These are phyloP conservation scores for Clathrus columnatus DNA, from an alignment of 768 basidiomycete species.

Conservation along the genomic window DNA sequence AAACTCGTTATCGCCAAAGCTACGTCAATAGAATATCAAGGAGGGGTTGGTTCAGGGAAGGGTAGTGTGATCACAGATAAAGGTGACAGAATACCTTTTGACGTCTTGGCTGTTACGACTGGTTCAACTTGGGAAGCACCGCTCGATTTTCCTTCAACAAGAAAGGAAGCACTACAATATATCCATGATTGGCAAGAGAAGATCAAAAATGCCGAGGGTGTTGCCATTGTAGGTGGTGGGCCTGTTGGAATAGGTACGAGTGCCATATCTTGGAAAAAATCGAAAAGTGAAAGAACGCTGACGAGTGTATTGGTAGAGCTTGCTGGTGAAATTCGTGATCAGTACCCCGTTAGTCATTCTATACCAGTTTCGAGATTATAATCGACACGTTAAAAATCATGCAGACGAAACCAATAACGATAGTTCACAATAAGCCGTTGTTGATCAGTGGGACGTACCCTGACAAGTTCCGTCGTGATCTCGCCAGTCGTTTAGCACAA, in stretches of 20 bases:
- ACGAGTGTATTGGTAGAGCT: constrained; percentile 23
- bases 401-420: constrained; percentile 41
- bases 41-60: constrained; percentile 26
- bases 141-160: constrained; percentile 31
- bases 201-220: constrained; percentile 24
- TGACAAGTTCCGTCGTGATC: constrained; percentile 10
- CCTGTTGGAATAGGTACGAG: constrained; percentile 42
- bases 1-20: constrained; percentile 27
- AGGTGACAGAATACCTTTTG: constrained; percentile 44
- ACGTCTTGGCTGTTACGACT: constrained; percentile 49
- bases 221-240: constrained; percentile 50
- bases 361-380: neutral
- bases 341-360: constrained; percentile 27
- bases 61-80: constrained; percentile 42
- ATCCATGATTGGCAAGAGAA: constrained; percentile 24
- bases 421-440: constrained; percentile 40
- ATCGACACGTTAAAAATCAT: neutral
- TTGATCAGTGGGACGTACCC: constrained; percentile 12
- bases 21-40: constrained; percentile 24
- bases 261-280: neutral
- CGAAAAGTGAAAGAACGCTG: constrained; percentile 2
- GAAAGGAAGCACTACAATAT: constrained; percentile 22
- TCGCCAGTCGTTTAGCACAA: constrained; percentile 4
- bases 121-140: constrained; percentile 49
- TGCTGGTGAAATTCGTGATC: constrained; percentile 37